phyloP scores from a whole-genome alignment of 2,329 filamentous ascomycete genomes.

The Sordariomycetes sp. region DNA sequence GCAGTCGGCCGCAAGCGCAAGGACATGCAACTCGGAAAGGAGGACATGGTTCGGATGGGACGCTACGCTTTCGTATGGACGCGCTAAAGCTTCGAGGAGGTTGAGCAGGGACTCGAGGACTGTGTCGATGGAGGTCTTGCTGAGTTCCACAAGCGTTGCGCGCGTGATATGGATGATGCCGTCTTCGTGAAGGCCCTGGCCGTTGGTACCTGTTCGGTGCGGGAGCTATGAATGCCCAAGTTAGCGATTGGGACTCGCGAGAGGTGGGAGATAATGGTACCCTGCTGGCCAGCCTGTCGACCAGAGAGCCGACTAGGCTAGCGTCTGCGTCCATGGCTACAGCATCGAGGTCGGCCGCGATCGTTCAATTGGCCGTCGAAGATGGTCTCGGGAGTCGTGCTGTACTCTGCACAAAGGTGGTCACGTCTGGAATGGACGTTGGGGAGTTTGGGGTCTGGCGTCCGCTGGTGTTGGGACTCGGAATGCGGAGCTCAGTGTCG shows the following conservation, averaged over 20 bases:
- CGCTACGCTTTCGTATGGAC: constrained; percentile 40
- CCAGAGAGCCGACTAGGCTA: constrained; percentile 50
- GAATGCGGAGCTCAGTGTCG: not conserved
- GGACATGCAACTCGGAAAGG: constrained; percentile 55
- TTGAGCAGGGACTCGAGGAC: constrained; percentile 49
- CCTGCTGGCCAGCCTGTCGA: constrained; percentile 53
- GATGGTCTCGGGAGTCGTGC: not conserved
- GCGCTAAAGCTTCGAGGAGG: constrained; percentile 48
- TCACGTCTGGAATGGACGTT: not conserved
- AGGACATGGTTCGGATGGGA: constrained; percentile 51
- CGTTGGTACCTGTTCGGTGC: constrained; percentile 50
- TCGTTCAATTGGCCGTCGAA: no score
- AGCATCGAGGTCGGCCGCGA: constrained; percentile 4
- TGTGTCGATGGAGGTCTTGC: constrained; percentile 39
- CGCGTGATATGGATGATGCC: constrained; percentile 52
- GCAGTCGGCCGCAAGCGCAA: constrained; percentile 55
- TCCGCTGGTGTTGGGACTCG: no score
- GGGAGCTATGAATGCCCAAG: constrained; percentile 43
- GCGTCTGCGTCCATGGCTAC: constrained; percentile 46
- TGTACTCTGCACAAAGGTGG: not conserved
- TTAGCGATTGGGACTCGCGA: not conserved
- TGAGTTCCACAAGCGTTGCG: constrained; percentile 52
- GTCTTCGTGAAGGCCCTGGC: constrained; percentile 49
- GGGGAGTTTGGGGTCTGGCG: no score
- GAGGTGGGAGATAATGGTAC: no score